Base-by-base conservation (phyloP, 768 basidiomycete species). In the Mycena galericulata region DNA sequence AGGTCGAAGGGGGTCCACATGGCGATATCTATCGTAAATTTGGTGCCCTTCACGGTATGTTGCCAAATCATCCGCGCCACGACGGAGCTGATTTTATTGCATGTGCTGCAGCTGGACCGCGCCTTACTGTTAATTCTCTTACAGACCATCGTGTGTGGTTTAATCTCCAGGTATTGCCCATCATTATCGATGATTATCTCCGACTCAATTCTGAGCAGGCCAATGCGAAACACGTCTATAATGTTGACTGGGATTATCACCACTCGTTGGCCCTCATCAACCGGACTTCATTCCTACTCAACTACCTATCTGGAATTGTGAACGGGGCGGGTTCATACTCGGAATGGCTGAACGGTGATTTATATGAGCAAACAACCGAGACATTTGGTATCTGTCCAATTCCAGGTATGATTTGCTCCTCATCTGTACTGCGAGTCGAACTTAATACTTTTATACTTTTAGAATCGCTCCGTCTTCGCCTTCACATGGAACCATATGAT, bases 1-100 rank as follows among this genome's bases (percentile, higher is more conserved):
- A 74, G 29, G 69, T 74, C 38, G 73, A 76, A 63, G 75, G 75
- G 38, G 75, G 75, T 4, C 76, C 76, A 15, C 73, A 75, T 58
- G 72, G 76, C 18, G 75, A 75, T 53, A 54, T 65, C 17, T 69
- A 75, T 30, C 62, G 70, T 18, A 58, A 65, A 32, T 65, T 49
- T 47, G 49, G 63, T 22, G 55, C 68, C 17, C 36, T 63, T 38
- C 41, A 56, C 34, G 50, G 56, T 36, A n/a, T n/a, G n/a, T n/a
- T n/a, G n/a, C n/a, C n/a, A n/a, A n/a, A n/a, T n/a, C n/a, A n/a
- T n/a, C n/a, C n/a, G n/a, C n/a, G n/a, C n/a, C n/a, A n/a, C n/a
- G n/a, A n/a, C n/a, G n/a, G n/a, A n/a, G n/a, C n/a, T n/a, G n/a
- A n/a, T n/a, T n/a, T n/a, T n/a, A n/a, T n/a, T n/a, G n/a, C n/a